These are phyloP conservation scores for Acacia pycnantha DNA, from an alignment of 331 rosid species.

Conservation along the genomic window DNA sequence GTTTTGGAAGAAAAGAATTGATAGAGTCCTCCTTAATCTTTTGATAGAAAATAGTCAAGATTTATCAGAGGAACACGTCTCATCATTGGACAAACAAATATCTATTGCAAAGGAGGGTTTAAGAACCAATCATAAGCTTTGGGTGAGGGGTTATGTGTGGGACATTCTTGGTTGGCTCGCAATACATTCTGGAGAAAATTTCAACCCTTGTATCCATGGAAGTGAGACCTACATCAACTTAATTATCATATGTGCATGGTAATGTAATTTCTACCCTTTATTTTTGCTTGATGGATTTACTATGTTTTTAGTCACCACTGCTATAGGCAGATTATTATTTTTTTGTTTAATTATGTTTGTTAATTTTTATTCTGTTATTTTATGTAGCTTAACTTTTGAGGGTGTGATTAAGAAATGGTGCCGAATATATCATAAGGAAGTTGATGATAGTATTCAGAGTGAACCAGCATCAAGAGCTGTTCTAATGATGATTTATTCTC, in stretches of 20 bases:
- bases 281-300: constrained; percentile 24
- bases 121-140: constrained; percentile 44
- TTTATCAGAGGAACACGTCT: constrained; percentile 27
- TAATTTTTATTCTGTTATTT: constrained; percentile 2
- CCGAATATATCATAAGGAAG: constrained; percentile 19
- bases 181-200: constrained; percentile 60
- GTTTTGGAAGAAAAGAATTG: constrained; percentile 79
- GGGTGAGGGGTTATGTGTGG: constrained; percentile 66
- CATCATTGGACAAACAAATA: constrained; percentile 63
- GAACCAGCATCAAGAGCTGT: constrained; percentile 70
- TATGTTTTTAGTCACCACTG: not conserved
- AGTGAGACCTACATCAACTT: constrained; percentile 46
- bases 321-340: constrained; percentile 12
- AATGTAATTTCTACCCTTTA: constrained; percentile 26
- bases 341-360: constrained; percentile 3
- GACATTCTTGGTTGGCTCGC: constrained; percentile 90
- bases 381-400: not conserved
- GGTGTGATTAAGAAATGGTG: not conserved
- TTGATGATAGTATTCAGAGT: constrained; percentile 51
- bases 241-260: constrained; percentile 79
- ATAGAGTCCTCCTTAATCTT: constrained; percentile 69
- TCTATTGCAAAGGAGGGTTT: constrained; percentile 50
- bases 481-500: constrained; percentile 85
- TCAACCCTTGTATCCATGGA: constrained; percentile 40
- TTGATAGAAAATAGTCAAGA: constrained; percentile 51